Evolutionary conservation across 1,284 basidiomycete species (phyloP).

Genomic region (Cryptococcus floricola): DNA sequence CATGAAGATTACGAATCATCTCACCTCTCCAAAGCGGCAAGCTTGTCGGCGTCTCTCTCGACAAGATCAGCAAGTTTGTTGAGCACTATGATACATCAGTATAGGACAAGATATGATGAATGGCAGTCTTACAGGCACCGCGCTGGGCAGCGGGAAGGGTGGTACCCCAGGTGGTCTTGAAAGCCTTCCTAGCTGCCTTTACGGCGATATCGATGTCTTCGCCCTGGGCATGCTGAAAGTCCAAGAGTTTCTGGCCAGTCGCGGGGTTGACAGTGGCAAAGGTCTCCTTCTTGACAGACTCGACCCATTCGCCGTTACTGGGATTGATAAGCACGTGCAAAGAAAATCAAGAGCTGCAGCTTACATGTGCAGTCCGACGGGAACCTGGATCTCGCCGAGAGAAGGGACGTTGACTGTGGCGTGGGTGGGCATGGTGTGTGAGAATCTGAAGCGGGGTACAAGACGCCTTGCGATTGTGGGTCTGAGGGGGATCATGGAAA

Average conservation of each 20-base stretch:
- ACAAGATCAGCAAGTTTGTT: slow-evolving; percentile 88
- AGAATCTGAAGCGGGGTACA: neutral
- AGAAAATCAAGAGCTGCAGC: neutral
- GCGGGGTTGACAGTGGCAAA: slow-evolving; percentile 51
- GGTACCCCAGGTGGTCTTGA: slow-evolving; percentile 84
- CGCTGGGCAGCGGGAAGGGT: slow-evolving; percentile 78
- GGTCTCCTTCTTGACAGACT: slow-evolving; percentile 24
- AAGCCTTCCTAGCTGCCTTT: slow-evolving; percentile 71
- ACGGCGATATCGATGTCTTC: slow-evolving; percentile 80
- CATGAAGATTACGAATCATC: neutral
- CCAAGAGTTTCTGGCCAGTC: slow-evolving; percentile 52
- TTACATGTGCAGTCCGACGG: slow-evolving; percentile 78
- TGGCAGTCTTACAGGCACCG: slow-evolving; percentile 47
- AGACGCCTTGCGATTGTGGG: neutral
- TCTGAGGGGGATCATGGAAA: neutral
- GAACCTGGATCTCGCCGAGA: slow-evolving; percentile 56
- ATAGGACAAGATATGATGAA: neutral
- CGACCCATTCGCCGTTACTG: slow-evolving; percentile 39
- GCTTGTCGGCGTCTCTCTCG: slow-evolving; percentile 67
- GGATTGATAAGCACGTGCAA: slow-evolving; percentile 34
- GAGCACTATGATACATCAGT: slow-evolving; percentile 52
- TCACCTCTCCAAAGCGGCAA: slow-evolving; percentile 67
- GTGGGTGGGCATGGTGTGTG: slow-evolving; percentile 12
- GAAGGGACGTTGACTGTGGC: slow-evolving; percentile 22
- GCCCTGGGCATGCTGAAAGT: slow-evolving; percentile 32